Percentiles rank a stretch among this genome's conserved stretches.
Conservation (phyloP, 768 basidiomycete species). For the Podaxis sp. region DNA sequence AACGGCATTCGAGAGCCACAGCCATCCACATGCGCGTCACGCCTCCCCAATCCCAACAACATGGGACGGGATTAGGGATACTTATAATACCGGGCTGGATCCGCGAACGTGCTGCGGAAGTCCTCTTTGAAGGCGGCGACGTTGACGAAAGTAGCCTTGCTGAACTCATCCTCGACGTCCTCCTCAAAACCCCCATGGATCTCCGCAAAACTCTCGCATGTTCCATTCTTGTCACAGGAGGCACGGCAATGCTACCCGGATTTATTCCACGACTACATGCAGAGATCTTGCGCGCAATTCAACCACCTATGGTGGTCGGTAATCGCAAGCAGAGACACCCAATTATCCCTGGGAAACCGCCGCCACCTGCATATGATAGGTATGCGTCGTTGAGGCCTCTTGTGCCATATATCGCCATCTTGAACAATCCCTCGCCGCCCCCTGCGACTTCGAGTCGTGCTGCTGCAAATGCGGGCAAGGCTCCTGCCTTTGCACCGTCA, state of each 20-base stretch:
- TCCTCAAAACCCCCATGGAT: constrained; percentile 88
- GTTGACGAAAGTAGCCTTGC: constrained; percentile 85
- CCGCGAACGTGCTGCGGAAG: constrained; percentile 85
- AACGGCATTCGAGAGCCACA: constrained; percentile 73
- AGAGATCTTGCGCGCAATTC: constrained; percentile 67
- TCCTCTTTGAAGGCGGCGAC: constrained; percentile 87
- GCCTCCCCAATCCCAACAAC: constrained; percentile 60
- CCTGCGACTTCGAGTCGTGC: constrained; percentile 48
- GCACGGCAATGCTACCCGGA: constrained; percentile 88
- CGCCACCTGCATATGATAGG: constrained; percentile 62
- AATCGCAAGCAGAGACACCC: constrained; percentile 23
- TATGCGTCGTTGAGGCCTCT: constrained; percentile 75
- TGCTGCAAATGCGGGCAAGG: constrained; percentile 69
- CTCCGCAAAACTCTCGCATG: constrained; percentile 81
- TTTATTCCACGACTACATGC: constrained; percentile 87
- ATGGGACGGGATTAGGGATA: constrained; percentile 73
- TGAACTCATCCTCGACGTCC: constrained; percentile 73
- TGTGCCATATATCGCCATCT: constrained; percentile 68
- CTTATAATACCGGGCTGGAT: constrained; percentile 94
- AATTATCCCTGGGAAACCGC: constrained; percentile 34
- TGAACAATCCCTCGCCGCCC: constrained; percentile 79
- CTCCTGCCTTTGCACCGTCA: constrained; percentile 83
- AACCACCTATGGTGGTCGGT: constrained; percentile 22
- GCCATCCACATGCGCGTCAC: constrained; percentile 67
- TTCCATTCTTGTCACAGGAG: constrained; percentile 84